Conservation (phyloP, 108 stramenopile genomes). For the Chaetoceros tenuissimus region DNA sequence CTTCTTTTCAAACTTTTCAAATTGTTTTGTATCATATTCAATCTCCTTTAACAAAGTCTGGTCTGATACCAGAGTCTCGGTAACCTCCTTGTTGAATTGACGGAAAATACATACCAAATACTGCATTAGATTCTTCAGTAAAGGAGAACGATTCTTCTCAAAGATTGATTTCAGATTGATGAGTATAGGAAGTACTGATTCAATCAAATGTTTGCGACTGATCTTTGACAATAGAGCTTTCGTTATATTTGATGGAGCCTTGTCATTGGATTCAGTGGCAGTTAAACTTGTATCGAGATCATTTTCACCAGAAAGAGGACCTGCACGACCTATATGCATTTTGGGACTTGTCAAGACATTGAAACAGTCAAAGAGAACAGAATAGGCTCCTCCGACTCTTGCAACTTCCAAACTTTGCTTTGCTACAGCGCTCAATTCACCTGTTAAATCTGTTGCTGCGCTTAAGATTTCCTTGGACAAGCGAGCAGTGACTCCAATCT, state of each 20-base stretch:
- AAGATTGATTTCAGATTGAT: slow-evolving; percentile 80
- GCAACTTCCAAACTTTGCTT: neutral
- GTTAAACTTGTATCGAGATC: too few relatives aligned
- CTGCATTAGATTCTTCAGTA: slow-evolving; percentile 74
- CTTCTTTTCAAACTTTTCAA: slow-evolving; percentile 14
- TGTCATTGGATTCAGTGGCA: too few relatives aligned
- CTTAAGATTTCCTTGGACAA: slow-evolving; percentile 82
- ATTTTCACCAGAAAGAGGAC: too few relatives aligned
- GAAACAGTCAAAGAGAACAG: slow-evolving; percentile 63
- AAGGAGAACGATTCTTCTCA: slow-evolving; percentile 70
- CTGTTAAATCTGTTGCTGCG: slow-evolving; percentile 48
- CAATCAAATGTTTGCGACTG: slow-evolving; percentile 84
- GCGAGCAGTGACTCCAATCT: slow-evolving; percentile 79
- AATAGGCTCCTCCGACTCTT: slow-evolving; percentile 26
- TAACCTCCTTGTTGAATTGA: slow-evolving; percentile 69
- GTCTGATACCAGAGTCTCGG: slow-evolving; percentile 70
- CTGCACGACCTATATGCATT: slow-evolving; percentile 62
- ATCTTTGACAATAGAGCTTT: slow-evolving; percentile 86
- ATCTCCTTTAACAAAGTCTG: slow-evolving; percentile 76
- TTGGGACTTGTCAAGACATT: slow-evolving; percentile 43
- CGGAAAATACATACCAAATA: slow-evolving; percentile 77
- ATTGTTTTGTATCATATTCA: slow-evolving; percentile 66
- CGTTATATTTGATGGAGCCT: too few relatives aligned
- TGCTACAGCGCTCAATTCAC: slow-evolving; percentile 41
- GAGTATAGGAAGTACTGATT: slow-evolving; percentile 86